Evolutionary conservation across 2,329 filamentous ascomycete species (phyloP).

Genomic region (Diaporthe aspalathi): DNA sequence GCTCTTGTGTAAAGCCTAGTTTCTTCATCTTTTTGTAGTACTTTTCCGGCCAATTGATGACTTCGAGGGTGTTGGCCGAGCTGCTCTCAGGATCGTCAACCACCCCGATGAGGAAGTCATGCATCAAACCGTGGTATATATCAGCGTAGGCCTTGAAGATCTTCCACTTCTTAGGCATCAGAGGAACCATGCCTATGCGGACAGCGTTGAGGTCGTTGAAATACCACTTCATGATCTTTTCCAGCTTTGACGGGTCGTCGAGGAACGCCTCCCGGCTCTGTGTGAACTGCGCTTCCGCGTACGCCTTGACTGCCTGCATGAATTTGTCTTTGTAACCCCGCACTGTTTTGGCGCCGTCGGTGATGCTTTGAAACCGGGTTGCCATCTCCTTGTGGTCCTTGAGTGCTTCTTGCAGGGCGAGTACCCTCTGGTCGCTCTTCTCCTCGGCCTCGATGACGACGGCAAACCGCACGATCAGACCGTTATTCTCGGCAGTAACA

Average conservation of each 20-base stretch:
- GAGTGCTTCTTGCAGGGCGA: conserved; percentile 92
- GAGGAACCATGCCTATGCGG: conserved; percentile 87
- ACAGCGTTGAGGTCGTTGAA: conserved; percentile 98
- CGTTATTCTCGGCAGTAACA: conserved; percentile 86
- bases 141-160: conserved; percentile 90
- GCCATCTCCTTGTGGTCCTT: conserved; percentile 97
- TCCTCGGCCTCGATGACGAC: conserved; percentile 96
- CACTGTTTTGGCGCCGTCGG: conserved; percentile 89
- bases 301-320: conserved; percentile 79
- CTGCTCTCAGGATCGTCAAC: conserved; percentile 88
- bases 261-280: conserved; percentile 79
- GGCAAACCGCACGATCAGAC: conserved; percentile 89
- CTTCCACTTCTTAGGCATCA: conserved; percentile 97
- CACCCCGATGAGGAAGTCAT: conserved; percentile 86
- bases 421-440: conserved; percentile 91
- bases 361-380: conserved; percentile 92
- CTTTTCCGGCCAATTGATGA: conserved; percentile 94
- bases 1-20: conserved; percentile 80
- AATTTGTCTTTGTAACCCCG: conserved; percentile 98
- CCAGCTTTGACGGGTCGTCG: conserved; percentile 82
- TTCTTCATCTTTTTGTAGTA: conserved; percentile 97
- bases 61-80: conserved; percentile 87
- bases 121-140: conserved; percentile 95
- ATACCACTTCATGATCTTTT: conserved; percentile 93
- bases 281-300: conserved; percentile 79